These are phyloP conservation scores for Forsythia viridissima DNA, from an alignment of 257 asterid species.

Conservation along the genomic window DNA sequence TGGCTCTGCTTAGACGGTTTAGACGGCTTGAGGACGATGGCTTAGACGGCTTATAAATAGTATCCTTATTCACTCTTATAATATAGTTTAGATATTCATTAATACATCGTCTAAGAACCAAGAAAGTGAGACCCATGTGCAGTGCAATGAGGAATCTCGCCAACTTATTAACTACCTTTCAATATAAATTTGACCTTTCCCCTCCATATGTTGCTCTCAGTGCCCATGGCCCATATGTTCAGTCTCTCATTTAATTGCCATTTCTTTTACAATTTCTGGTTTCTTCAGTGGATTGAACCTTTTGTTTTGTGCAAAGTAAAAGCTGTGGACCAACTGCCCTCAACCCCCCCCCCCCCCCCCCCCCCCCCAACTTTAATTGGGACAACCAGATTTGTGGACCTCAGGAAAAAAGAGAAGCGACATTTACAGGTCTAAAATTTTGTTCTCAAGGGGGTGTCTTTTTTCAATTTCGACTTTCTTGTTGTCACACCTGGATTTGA, in stretches of 20 bases:
- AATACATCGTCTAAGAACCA: background rate
- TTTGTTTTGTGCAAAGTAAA: conserved; percentile 33
- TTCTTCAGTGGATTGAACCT: conserved; percentile 26
- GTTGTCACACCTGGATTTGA: conserved; percentile 17
- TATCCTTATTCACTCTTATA: too few relatives aligned
- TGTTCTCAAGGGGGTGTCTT: conserved; percentile 29
- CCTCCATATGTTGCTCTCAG: background rate
- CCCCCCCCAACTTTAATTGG: background rate
- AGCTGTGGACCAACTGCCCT: conserved; percentile 39
- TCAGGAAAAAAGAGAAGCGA: conserved; percentile 13
- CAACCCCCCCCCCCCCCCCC: conserved; percentile 9
- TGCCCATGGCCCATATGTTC: background rate
- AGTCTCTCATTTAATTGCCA: conserved; percentile 15
- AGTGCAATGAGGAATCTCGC: conserved; percentile 25
- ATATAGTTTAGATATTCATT: too few relatives aligned
- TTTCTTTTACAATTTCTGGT: conserved; percentile 12
- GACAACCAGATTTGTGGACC: conserved; percentile 29
- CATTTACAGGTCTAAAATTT: conserved; percentile 5
- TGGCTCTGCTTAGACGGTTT: too few relatives aligned
- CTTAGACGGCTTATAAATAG: too few relatives aligned
- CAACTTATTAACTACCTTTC: conserved; percentile 19
- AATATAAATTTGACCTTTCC: background rate
- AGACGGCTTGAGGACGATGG: too few relatives aligned
- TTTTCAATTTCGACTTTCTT: conserved; percentile 19
- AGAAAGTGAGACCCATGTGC: conserved; percentile 39